Percentiles rank a stretch among this genome's conserved stretches.
Conservation (phyloP, 306 rosid genomes). For the Medicago truncatula region DNA sequence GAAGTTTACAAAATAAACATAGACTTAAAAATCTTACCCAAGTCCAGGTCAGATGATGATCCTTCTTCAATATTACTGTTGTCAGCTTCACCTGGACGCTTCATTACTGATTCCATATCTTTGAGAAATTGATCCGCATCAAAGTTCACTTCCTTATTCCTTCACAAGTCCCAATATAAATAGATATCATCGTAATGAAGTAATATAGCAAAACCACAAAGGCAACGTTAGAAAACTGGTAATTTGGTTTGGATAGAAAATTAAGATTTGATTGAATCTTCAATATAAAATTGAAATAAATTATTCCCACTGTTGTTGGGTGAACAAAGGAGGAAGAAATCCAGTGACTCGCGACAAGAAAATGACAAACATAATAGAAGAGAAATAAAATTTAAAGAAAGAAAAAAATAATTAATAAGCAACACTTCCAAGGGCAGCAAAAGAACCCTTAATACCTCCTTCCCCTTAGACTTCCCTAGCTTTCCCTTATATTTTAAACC, state of each 20-base stretch:
- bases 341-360: not conserved
- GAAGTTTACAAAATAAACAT: conserved; percentile 5
- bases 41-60: conserved; percentile 79
- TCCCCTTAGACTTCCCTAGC: not conserved
- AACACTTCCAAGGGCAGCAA: not conserved
- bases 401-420: no score
- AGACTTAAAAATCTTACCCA: conserved; percentile 58
- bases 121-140: conserved; percentile 73
- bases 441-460: not conserved
- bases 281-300: not conserved
- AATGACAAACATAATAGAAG: not conserved
- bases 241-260: not conserved
- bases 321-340: not conserved
- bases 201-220: conserved; percentile 21
- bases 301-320: not conserved
- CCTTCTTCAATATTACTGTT: conserved; percentile 64
- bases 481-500: conserved; percentile 1
- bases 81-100: conserved; percentile 54
- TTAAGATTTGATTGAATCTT: no score
- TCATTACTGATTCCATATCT: conserved; percentile 83
- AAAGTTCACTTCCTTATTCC: conserved; percentile 83
- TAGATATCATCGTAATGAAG: conserved; percentile 26
- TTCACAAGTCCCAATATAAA: conserved; percentile 50
- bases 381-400: no score
- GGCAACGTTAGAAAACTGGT: not conserved